Conservation (phyloP, 768 basidiomycete species). For the Sporobolomyces phaffii region DNA sequence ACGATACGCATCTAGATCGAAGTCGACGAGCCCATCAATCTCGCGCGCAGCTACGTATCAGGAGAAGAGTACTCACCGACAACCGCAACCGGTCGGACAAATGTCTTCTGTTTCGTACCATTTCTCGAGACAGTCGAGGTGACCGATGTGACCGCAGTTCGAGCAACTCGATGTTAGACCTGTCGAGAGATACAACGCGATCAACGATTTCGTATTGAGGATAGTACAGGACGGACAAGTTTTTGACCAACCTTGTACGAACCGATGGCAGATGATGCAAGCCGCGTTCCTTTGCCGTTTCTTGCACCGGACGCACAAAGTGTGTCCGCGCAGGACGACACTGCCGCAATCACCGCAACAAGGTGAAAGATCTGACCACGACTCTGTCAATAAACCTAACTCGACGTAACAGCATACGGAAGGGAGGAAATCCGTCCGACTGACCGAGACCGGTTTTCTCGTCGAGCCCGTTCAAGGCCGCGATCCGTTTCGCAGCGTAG, state of each 20-base stretch:
- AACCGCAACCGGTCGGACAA: constrained; percentile 35
- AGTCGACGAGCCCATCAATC: too few relatives aligned
- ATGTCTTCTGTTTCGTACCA: constrained; percentile 15
- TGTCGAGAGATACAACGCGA: background rate
- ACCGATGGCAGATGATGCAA: constrained; percentile 30
- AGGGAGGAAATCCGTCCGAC: background rate
- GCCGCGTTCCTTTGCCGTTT: constrained; percentile 1
- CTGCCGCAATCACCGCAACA: constrained; percentile 12
- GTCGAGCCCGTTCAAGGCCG: constrained; percentile 22
- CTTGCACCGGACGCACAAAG: constrained; percentile 7
- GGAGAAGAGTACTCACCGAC: constrained; percentile 10
- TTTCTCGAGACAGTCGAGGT: constrained; percentile 26
- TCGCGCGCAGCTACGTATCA: background rate
- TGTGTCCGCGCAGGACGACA: background rate
- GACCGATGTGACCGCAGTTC: constrained; percentile 29
- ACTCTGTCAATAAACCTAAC: background rate
- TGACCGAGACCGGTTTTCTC: constrained; percentile 12
- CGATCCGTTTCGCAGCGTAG: background rate
- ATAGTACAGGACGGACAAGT: background rate
- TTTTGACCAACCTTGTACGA: constrained; percentile 8
- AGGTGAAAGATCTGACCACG: constrained; percentile 1
- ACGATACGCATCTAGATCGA: constrained; percentile 9
- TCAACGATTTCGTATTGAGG: too few relatives aligned
- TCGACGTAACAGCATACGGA: background rate
- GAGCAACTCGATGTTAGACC: constrained; percentile 29